Base-by-base conservation (phyloP, 2,329 filamentous ascomycete species). In the Penicillium digitatum region DNA sequence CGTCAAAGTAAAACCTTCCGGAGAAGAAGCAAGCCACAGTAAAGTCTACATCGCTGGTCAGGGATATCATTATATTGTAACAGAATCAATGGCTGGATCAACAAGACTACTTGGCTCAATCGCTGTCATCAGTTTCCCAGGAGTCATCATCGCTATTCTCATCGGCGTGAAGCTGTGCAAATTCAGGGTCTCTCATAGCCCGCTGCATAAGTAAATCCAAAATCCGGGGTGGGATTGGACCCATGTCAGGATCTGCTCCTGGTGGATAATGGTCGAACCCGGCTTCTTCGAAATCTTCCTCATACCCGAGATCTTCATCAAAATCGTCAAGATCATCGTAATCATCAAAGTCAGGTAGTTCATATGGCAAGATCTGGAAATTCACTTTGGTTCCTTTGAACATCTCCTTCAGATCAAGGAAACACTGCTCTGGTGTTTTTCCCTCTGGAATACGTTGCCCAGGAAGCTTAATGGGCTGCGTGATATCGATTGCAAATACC, bases 321-420 rank as follows among this genome's bases (percentile, higher is more conserved):
- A 12, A 46, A 31, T 37, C 31, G 4, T 46, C 48, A 10, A 34
- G 16, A 20, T 34, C 29, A 11, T 14, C 48, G 11, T 43, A 43
- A 26, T 51, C 48, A 22, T 51, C 29, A 16, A 55, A 46, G 5
- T 52, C 24, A 27, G 29, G 48, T 12, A 45, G 12, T 8, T 27
- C n/a, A 11, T 62, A 59, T 0, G 59, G 52, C 1, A 37, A 11
- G 37, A 65, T 62, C 5, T 47, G 12, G 31, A 60, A 65, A 10
- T 65, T 50, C 5, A 63, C 58, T n/a, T 47, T 29, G 3, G 61
- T 62, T 6, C 49, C 58, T 11, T 59, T 57, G 44, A 67, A 67
- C 37, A 64, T 18, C 3, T 56, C 52, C 10, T 34, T 27, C 2
- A 67, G 38, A 29, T 34, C 52, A 8, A 48, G 22, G 31, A 59